Percentiles rank a stretch among this genome's conserved stretches.
Evolutionary conservation across 208 protist genomes (phyloP).

Genomic region (Spongospora subterranea): DNA sequence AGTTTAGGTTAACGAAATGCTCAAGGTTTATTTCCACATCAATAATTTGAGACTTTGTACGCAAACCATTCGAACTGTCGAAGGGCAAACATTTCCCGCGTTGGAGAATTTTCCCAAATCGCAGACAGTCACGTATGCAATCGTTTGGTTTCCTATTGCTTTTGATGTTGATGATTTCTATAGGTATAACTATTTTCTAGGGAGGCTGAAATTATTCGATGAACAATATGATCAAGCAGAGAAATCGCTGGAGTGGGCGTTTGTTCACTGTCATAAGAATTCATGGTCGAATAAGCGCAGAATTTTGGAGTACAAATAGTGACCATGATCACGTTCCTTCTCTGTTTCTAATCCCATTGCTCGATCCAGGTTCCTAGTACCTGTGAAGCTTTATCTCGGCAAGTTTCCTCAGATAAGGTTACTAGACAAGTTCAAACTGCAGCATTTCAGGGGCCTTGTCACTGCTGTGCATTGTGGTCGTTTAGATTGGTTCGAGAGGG

Average conservation of each 20-base stretch:
- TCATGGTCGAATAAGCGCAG: conserved; percentile 12
- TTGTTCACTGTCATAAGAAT: conserved; percentile 46
- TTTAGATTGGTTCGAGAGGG: conserved; percentile 40
- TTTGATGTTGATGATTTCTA: not conserved
- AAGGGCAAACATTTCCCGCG: conserved; percentile 17
- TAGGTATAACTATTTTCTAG: conserved; percentile 51
- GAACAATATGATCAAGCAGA: conserved; percentile 49
- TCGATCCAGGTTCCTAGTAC: conserved; percentile 14
- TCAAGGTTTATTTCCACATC: conserved; percentile 44
- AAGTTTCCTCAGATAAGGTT: not conserved
- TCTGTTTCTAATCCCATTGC: not conserved
- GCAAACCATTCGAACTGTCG: conserved; percentile 36
- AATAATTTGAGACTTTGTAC: conserved; percentile 50
- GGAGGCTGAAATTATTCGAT: conserved; percentile 34
- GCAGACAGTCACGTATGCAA: conserved; percentile 35
- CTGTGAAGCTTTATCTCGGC: conserved; percentile 42
- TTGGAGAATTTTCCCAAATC: conserved; percentile 50
- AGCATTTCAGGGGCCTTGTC: not conserved
- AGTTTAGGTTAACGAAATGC: conserved; percentile 49
- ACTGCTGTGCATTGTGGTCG: conserved; percentile 34
- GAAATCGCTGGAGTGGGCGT: conserved; percentile 29
- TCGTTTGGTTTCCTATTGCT: not conserved
- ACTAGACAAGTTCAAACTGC: conserved; percentile 21
- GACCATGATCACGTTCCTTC: not conserved
- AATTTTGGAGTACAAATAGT: conserved; percentile 11